phyloP scores from a whole-genome alignment of 495 filamentous ascomycete genomes.

The Symbiotaphrina buchneri region DNA sequence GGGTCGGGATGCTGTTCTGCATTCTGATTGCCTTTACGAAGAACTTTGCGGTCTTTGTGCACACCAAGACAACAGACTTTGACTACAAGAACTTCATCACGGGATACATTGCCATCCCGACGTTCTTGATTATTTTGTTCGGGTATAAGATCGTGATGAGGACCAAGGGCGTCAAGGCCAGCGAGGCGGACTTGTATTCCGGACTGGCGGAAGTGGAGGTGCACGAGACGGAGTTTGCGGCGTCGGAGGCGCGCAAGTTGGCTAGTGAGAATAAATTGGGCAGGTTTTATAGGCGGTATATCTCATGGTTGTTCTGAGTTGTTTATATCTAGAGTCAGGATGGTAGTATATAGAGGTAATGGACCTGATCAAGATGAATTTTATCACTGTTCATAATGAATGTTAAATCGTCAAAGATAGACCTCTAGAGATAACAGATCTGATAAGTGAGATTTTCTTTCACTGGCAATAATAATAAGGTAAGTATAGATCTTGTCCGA shows the following conservation, averaged over 20 bases:
- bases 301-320: constrained; percentile 52
- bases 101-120: constrained; percentile 57
- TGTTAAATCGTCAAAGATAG: too few species aligned
- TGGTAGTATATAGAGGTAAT: too few species aligned
- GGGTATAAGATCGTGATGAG: constrained; percentile 49
- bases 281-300: constrained; percentile 37
- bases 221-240: constrained; percentile 48
- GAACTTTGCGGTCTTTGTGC: constrained; percentile 51
- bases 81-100: constrained; percentile 61
- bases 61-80: constrained; percentile 29
- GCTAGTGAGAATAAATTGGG: too few species aligned
- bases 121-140: constrained; percentile 49
- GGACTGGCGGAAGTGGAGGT: constrained; percentile 54
- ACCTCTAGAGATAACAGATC: too few species aligned
- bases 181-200: constrained; percentile 40
- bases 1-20: constrained; percentile 41
- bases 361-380: too few species aligned
- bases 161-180: constrained; percentile 25
- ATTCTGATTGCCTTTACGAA: constrained; percentile 52
- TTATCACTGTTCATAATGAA: too few species aligned
- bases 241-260: constrained; percentile 23
- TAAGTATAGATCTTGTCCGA: too few species aligned
- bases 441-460: too few species aligned
- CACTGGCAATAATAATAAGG: too few species aligned
- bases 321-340: too few species aligned